These are phyloP conservation scores for Lichenothelia convexa DNA, from an alignment of 495 filamentous ascomycete species.

Conservation along the genomic window DNA sequence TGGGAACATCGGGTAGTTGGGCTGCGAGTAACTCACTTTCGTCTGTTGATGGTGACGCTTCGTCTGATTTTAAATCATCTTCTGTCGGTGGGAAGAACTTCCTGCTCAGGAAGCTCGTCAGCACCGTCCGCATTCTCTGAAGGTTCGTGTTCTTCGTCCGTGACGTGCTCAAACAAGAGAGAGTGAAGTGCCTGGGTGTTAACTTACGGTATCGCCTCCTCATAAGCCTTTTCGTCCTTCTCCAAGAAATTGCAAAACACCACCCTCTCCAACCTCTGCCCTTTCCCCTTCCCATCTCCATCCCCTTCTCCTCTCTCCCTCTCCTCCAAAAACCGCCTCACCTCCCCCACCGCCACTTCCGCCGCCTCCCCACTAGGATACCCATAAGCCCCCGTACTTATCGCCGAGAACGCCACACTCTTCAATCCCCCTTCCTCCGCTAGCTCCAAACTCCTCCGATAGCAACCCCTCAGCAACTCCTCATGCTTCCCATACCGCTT, in stretches of 20 bases:
- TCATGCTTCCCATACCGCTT: slow-evolving; percentile 25
- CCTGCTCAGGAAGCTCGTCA: no score
- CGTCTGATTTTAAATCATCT: no score
- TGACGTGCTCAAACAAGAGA: not conserved
- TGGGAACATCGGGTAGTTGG: slow-evolving; percentile 16
- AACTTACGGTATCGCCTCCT: slow-evolving; percentile 50
- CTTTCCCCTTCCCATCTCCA: slow-evolving; percentile 31
- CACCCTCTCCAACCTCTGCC: slow-evolving; percentile 43
- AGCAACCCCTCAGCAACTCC: slow-evolving; percentile 45
- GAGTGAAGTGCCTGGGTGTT: not conserved
- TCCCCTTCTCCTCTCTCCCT: no score
- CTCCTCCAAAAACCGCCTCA: slow-evolving; percentile 50
- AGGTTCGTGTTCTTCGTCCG: not conserved
- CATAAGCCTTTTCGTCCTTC: slow-evolving; percentile 62
- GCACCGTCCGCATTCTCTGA: not conserved
- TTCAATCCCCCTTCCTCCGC: slow-evolving; percentile 45
- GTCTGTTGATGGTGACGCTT: slow-evolving; percentile 2
- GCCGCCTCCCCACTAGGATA: slow-evolving; percentile 66
- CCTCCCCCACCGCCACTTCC: slow-evolving; percentile 42
- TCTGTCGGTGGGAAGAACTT: no score
- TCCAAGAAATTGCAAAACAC: slow-evolving; percentile 65
- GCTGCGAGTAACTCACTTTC: slow-evolving; percentile 5
- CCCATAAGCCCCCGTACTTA: slow-evolving; percentile 82
- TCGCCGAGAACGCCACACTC: slow-evolving; percentile 61
- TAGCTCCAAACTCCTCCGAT: slow-evolving; percentile 51